Conservation (phyloP, 2,329 filamentous ascomycete species). For the Colletotrichum falcatum region DNA sequence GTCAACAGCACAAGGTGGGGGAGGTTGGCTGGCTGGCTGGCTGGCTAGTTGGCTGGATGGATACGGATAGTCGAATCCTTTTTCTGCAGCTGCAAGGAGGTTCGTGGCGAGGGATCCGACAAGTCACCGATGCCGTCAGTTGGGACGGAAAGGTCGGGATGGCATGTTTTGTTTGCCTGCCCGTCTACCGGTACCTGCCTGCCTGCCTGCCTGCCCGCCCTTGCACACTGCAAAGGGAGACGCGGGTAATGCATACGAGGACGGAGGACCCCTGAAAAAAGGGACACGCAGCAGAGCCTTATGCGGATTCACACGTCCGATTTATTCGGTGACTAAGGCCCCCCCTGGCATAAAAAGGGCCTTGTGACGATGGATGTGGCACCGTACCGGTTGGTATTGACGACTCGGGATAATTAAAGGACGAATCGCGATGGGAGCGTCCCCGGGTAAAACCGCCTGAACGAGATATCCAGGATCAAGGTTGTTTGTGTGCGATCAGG, state of each 20-base stretch:
- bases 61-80: constrained; percentile 12
- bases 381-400: neutral
- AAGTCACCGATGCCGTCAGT: constrained; percentile 5
- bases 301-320: neutral
- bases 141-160: constrained; percentile 25
- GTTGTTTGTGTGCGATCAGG: constrained; percentile 18
- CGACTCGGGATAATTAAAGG: constrained; percentile 12
- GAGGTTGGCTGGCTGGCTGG: neutral
- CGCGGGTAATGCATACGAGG: neutral
- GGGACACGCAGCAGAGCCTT: constrained; percentile 10
- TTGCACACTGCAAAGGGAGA: constrained; percentile 20
- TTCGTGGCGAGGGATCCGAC: constrained; percentile 7
- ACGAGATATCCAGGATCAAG: constrained; percentile 32
- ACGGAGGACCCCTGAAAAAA: constrained; percentile 24
- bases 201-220: neutral
- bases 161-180: neutral
- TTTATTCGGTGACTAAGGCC: neutral
- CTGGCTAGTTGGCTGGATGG: no score
- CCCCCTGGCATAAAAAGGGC: neutral
- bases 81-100: constrained; percentile 34
- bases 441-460: constrained; percentile 38
- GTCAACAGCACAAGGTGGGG: constrained; percentile 23
- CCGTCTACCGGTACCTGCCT: no score
- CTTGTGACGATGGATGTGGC: constrained; percentile 17
- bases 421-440: constrained; percentile 21